phyloP scores from a whole-genome alignment of 306 rosid species.

The Sophora flavescens region DNA sequence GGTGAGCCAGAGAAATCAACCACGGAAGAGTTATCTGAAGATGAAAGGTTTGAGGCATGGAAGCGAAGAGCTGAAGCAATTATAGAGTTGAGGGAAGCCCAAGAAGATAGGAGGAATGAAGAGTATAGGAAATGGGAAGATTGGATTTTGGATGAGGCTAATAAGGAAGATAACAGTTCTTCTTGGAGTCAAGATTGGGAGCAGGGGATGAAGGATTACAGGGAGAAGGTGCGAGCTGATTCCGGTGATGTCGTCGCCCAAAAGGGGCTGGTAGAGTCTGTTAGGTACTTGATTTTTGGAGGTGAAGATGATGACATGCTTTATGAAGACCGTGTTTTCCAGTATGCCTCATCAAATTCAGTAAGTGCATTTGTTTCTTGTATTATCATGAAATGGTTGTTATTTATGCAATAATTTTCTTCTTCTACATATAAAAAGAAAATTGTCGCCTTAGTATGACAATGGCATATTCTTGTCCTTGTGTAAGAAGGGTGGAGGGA shows the following conservation, averaged over 20 bases:
- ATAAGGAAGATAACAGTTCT: constrained; percentile 29
- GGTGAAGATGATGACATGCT: constrained; percentile 77
- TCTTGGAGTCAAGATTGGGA: constrained; percentile 69
- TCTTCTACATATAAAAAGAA: neutral
- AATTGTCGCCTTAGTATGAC: too few species aligned
- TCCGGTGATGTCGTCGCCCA: constrained; percentile 47
- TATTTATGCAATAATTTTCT: neutral
- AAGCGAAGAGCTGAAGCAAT: constrained; percentile 92
- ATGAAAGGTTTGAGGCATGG: constrained; percentile 88
- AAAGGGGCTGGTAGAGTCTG: constrained; percentile 64
- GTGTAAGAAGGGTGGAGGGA: neutral
- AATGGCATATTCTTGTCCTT: too few species aligned
- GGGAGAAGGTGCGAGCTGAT: constrained; percentile 49
- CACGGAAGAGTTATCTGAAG: constrained; percentile 51
- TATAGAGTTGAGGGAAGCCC: constrained; percentile 82
- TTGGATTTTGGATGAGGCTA: constrained; percentile 67
- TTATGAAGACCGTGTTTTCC: constrained; percentile 92
- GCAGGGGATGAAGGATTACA: constrained; percentile 49
- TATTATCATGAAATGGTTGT: neutral
- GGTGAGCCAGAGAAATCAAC: constrained; percentile 42
- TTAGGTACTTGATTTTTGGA: constrained; percentile 64
- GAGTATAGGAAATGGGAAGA: constrained; percentile 84
- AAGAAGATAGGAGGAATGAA: constrained; percentile 67
- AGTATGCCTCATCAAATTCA: constrained; percentile 86
- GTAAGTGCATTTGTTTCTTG: constrained; percentile 49